Evolutionary conservation across 2,329 filamentous ascomycete species (phyloP).

Genomic region (Graphilbum fragrans): DNA sequence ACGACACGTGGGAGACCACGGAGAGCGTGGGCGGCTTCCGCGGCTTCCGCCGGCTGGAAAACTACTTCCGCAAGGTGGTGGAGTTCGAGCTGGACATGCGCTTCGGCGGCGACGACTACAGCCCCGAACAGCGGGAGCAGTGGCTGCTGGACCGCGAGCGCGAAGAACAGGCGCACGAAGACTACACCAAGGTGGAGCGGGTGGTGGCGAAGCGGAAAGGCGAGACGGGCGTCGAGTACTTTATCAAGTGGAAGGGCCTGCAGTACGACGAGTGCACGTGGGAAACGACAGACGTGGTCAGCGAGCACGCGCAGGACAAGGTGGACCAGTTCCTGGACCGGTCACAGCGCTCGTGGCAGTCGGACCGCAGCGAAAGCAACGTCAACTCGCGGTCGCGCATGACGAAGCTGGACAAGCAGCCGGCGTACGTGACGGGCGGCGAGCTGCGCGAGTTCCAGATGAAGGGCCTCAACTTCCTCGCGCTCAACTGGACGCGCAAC

Average conservation of each 20-base stretch:
- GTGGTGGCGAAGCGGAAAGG: constrained; percentile 75
- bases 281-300: constrained; percentile 63
- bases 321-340: constrained; percentile 88
- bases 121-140: constrained; percentile 80
- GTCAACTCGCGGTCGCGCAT: constrained; percentile 61
- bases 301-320: constrained; percentile 68
- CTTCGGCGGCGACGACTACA: constrained; percentile 60
- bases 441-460: constrained; percentile 88
- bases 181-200: constrained; percentile 86
- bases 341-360: constrained; percentile 66
- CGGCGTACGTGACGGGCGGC: constrained; percentile 72
- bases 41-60: constrained; percentile 81
- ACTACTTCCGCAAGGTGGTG: constrained; percentile 81
- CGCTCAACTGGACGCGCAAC: constrained; percentile 86
- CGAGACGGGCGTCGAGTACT: constrained; percentile 76
- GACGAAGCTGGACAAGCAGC: constrained; percentile 66
- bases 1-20: constrained; percentile 87
- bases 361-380: constrained; percentile 67
- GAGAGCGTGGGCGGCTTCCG: constrained; percentile 64
- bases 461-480: constrained; percentile 86
- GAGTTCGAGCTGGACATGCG: constrained; percentile 68
- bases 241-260: constrained; percentile 92
- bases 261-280: constrained; percentile 93
- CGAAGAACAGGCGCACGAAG: constrained; percentile 74
- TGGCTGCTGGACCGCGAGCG: constrained; percentile 92